phyloP scores from a whole-genome alignment of 345 rosid genomes.

The Gossypium herbaceum region DNA sequence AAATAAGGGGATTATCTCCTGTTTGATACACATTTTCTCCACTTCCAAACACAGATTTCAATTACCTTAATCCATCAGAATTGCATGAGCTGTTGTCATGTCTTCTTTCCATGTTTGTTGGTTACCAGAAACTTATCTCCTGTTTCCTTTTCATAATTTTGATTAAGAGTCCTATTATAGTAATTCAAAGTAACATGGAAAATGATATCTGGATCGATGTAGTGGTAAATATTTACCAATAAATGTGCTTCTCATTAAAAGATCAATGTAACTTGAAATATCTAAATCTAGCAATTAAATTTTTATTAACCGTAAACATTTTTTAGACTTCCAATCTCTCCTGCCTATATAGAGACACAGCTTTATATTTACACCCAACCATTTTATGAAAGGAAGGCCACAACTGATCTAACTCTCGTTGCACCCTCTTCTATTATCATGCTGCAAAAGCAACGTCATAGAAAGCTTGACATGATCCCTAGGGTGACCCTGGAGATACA shows the following conservation, averaged over 20 bases:
- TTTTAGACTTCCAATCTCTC: background rate
- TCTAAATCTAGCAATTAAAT: background rate
- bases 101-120: background rate
- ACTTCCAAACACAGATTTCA: background rate
- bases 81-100: background rate
- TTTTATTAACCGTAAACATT: background rate
- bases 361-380: background rate
- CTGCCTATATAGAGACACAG: background rate
- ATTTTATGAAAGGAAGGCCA: background rate
- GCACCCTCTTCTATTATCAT: background rate
- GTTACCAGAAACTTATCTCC: background rate
- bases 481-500: background rate
- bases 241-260: background rate
- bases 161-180: background rate
- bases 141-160: background rate
- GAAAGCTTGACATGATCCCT: background rate
- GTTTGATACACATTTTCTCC: background rate
- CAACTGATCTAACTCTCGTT: background rate
- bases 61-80: background rate
- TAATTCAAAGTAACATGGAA: background rate
- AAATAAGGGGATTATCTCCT: background rate
- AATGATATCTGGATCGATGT: background rate
- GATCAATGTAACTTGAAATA: too few relatives aligned
- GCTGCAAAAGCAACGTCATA: background rate
- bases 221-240: background rate